A percentile compares a stretch with the other conserved stretches of the same genome.
These are phyloP conservation scores for Sanghuangporus weigelae DNA, from an alignment of 1,284 basidiomycete species.

Conservation along the genomic window DNA sequence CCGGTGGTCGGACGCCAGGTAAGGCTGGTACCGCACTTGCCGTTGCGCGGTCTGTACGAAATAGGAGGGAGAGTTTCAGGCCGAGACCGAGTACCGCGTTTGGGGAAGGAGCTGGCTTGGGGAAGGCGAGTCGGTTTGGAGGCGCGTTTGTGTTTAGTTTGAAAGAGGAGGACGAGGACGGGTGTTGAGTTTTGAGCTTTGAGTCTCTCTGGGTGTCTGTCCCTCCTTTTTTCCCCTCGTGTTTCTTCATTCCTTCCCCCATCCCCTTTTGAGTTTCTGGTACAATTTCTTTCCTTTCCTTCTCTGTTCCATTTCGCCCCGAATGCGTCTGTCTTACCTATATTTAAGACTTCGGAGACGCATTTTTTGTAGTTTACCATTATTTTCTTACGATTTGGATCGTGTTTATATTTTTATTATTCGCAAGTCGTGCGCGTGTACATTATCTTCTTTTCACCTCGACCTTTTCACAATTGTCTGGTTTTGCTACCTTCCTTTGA, in stretches of 20 bases:
- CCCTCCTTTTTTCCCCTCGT: neutral
- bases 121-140: slow-evolving; percentile 15
- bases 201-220: neutral
- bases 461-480: no score
- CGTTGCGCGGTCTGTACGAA: neutral
- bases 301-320: neutral
- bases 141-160: slow-evolving; percentile 23
- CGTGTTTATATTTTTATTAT: neutral
- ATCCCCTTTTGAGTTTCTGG: neutral
- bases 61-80: slow-evolving; percentile 63
- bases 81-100: slow-evolving; percentile 57
- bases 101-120: slow-evolving; percentile 25
- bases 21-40: slow-evolving; percentile 23
- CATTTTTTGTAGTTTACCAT: neutral
- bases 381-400: neutral
- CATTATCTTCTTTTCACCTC: no score
- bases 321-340: neutral
- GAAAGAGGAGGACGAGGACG: slow-evolving; percentile 31
- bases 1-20: neutral
- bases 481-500: no score
- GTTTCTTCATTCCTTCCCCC: neutral
- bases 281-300: neutral
- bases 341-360: no score
- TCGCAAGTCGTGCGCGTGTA: no score
- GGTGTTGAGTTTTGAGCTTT: slow-evolving; percentile 22